Conservation (phyloP, 495 filamentous ascomycete genomes). For the Aspergillus cristatus region DNA sequence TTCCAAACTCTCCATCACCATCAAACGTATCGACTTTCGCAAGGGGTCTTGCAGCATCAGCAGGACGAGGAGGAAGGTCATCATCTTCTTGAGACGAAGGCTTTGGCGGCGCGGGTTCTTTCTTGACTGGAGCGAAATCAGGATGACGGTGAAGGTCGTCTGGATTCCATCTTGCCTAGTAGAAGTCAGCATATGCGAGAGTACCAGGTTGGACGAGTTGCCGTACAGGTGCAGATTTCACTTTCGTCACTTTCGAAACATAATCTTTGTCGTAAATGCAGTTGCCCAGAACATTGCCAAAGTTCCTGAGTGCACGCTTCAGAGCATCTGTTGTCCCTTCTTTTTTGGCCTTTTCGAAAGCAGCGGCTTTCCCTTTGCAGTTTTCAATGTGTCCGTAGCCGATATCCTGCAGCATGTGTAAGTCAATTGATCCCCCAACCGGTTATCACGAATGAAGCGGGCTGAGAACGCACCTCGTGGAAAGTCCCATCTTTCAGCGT, state of each 20-base stretch:
- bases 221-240: slow-evolving; percentile 58
- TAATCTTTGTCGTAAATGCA: slow-evolving; percentile 97
- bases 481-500: slow-evolving; percentile 86
- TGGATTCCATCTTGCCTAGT: slow-evolving; percentile 58
- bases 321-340: slow-evolving; percentile 91
- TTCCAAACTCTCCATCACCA: slow-evolving; percentile 56
- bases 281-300: slow-evolving; percentile 93
- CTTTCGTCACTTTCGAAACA: slow-evolving; percentile 68
- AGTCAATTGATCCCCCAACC: no score
- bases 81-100: slow-evolving; percentile 25
- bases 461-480: slow-evolving; percentile 55
- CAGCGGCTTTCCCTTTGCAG: slow-evolving; percentile 83
- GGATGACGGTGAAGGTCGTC: slow-evolving; percentile 72
- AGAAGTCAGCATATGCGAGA: slow-evolving; percentile 1
- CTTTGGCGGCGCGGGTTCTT: slow-evolving; percentile 32
- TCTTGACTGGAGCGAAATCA: slow-evolving; percentile 58
- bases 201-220: background rate
- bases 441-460: no score
- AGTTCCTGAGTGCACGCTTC: slow-evolving; percentile 82
- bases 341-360: slow-evolving; percentile 97
- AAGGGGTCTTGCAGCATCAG: slow-evolving; percentile 10
- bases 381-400: slow-evolving; percentile 96
- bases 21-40: slow-evolving; percentile 15
- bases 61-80: slow-evolving; percentile 28
- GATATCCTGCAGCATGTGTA: slow-evolving; percentile 51